Evolutionary conservation across 495 filamentous ascomycete species (phyloP), one percentile per base, ranked within the genome.

Genomic region (Aspergillus incahuasiensis): DNA sequence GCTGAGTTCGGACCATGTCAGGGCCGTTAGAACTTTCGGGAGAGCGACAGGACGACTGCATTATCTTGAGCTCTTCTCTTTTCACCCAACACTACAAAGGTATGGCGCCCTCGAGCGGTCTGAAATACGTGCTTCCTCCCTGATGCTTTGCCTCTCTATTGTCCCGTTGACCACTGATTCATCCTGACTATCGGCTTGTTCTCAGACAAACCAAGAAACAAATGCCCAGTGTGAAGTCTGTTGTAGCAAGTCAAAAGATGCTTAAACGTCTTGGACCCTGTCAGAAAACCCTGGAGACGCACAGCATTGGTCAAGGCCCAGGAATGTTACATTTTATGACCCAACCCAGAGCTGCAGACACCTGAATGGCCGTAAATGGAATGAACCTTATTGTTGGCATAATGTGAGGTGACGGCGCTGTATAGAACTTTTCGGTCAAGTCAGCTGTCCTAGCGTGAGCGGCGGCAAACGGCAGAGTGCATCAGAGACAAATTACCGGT

Each of bases 361-460:
- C 63, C 57, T 65, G 47, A 60, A 43, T 52, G 55, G 54, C 56
- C 46, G 38, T 51, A 48, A 57, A 53, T 38, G 48, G 52, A 50
- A 58, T 58, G 57, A 55, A 58, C 55, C 51, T 54, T 59, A 63
- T 58, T 56, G 50, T 58, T 34, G 48, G 38, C 50, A 63, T 48
- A 56, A 52, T 48, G 45, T 39, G 48, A 49, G 38, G 46, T 52
- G 52, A 65, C 62, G 63, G 56, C 60, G 59, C 66, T 62, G 63
- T 66, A 63, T 63, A 62, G 54, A 57, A 52, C 49, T 60, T 32
- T 58, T 60, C 63, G 56, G 58, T 63, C 50, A 66, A 67, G 68
- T 75, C 65, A 70, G 68, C 67, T 70, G 68, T 67, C 56, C 63
- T 60, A 69, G 67, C 58, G 59, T 63, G 68, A 68, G 68, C 66